Evolutionary conservation across 208 protist species (phyloP), one percentile per base, ranked within the genome.

Genomic region (Pavlovales sp.): DNA sequence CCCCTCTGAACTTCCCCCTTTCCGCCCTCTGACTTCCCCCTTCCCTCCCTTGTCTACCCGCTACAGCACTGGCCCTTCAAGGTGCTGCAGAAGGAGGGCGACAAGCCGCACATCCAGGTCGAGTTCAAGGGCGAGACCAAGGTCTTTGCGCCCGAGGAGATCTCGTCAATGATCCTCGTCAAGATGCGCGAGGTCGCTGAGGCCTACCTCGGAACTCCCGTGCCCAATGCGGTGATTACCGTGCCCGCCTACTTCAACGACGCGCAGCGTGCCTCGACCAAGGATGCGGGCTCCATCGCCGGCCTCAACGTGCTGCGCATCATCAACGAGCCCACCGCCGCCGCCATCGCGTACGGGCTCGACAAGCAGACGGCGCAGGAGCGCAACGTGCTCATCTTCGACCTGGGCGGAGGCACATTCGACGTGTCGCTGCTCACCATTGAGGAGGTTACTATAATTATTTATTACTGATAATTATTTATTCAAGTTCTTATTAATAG

Each of bases 361-460:
- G 92, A 37, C 94, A 91, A 88, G 96, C 96, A 97, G 67, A 30
- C 26, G 22, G 1, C n/a, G 79, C 28, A 66, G n/a, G 83, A 81
- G 86, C 44, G 83, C 26, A 88, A 92, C 46, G 67, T 91, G 22
- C 38, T 92, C 30, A 88, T 92, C 38, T 92, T 90, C 84, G 94
- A 96, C 91, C 92, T 95, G 11, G 94, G 94, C 76, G 94, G 94
- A 79, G 94, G 94, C 71, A 96, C 94, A 32, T 93, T 95, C 82
- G 94, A 96, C 96, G 98, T 99, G 76, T 99, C 98, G 79, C 94
- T 99, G 88, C 96, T 99, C 79, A 98, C 96, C 47, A 99, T 99
- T 92, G 98, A 99, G 39, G 95, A 96, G n/a, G n/a, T n/a, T n/a
- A n/a, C n/a, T n/a, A n/a, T n/a, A n/a, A n/a, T n/a, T n/a, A n/a